Evolutionary conservation across 441 rosid genomes (phyloP), one percentile per base, ranked within the genome.

Genomic region (Hypseocharis bilobata): DNA sequence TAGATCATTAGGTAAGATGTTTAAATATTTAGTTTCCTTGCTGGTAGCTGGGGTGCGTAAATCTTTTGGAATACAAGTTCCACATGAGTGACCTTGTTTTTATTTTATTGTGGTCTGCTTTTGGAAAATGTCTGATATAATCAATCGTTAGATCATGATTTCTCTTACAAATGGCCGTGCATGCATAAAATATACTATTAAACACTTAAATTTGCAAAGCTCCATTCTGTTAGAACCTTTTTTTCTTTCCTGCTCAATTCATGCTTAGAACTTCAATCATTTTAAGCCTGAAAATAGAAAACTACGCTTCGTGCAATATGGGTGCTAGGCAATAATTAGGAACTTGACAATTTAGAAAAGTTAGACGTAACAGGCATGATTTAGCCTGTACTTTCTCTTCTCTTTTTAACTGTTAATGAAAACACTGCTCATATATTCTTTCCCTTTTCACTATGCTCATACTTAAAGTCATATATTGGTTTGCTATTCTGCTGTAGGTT

Each of bases 401-500:
- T 49, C 3, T 22, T 22, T 8, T 49, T 6, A 7, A 47, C 54
- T 49, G 20, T 6, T 49, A 27, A 49, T 49, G 23, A 6, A 49
- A 22, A 19, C 56, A 49, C 1, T 49, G 56, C 56, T 19, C 23
- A 22, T 6, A 20, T 2, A n/a, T n/a, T n/a, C n/a, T n/a, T n/a
- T n/a, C n/a, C n/a, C n/a, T n/a, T n/a, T n/a, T n/a, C n/a, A n/a
- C n/a, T n/a, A n/a, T n/a, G n/a, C n/a, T n/a, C n/a, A n/a, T n/a
- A n/a, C n/a, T n/a, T 27, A 16, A 1, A 47, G 20, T 47, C 23
- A 47, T 47, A 5, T 47, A 47, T 47, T 75, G 7, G 51, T 38
- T 40, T 56, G 26, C 57, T 11, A 23, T 55, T 28, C n/a, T 22
- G 11, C 62, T 73, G 54, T 27, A 84, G 88, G 82, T 82, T 36